These are phyloP conservation scores for Papiliotrema flavescens DNA, from an alignment of 1,284 basidiomycete genomes.

Conservation along the genomic window DNA sequence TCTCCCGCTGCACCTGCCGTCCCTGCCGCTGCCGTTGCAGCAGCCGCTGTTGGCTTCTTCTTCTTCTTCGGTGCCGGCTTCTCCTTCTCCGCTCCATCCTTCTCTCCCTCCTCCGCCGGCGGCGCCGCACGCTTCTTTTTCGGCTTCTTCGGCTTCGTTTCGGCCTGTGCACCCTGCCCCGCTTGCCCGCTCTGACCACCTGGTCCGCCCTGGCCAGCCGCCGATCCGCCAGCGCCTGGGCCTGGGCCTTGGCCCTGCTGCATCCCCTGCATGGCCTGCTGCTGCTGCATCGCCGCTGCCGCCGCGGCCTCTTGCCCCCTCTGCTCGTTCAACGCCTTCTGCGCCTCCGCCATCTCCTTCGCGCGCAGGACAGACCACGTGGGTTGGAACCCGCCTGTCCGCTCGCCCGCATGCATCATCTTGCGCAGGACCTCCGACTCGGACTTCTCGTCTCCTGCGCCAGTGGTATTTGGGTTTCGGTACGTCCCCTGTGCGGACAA, in stretches of 20 bases:
- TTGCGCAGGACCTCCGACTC: slow-evolving; percentile 31
- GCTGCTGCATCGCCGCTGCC: slow-evolving; percentile 1
- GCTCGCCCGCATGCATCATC: slow-evolving; percentile 31
- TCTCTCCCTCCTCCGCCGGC: slow-evolving; percentile 1
- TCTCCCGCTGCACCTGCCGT: background rate
- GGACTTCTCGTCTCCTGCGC: slow-evolving; percentile 14
- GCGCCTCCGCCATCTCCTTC: slow-evolving; percentile 24
- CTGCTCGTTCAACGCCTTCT: background rate
- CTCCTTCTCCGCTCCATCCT: slow-evolving; percentile 5
- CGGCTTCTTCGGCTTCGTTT: slow-evolving; percentile 15
- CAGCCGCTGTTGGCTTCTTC: too few relatives aligned
- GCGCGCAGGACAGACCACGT: slow-evolving; percentile 37
- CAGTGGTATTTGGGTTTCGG: slow-evolving; percentile 17
- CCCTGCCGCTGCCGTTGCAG: background rate
- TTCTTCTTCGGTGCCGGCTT: too few relatives aligned
- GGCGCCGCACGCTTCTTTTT: slow-evolving; percentile 23
- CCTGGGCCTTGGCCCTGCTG: too few relatives aligned
- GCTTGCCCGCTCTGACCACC: too few relatives aligned
- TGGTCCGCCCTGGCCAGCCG: too few relatives aligned
- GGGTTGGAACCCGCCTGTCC: slow-evolving; percentile 32
- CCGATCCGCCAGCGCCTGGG: too few relatives aligned
- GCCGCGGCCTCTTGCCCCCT: background rate
- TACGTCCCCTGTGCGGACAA: slow-evolving; percentile 35
- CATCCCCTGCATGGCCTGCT: background rate
- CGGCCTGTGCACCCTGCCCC: too few relatives aligned